Evolutionary conservation across 2,329 filamentous ascomycete genomes (phyloP), one percentile per base, ranked within the genome.

Genomic region (Fusarium sp.): DNA sequence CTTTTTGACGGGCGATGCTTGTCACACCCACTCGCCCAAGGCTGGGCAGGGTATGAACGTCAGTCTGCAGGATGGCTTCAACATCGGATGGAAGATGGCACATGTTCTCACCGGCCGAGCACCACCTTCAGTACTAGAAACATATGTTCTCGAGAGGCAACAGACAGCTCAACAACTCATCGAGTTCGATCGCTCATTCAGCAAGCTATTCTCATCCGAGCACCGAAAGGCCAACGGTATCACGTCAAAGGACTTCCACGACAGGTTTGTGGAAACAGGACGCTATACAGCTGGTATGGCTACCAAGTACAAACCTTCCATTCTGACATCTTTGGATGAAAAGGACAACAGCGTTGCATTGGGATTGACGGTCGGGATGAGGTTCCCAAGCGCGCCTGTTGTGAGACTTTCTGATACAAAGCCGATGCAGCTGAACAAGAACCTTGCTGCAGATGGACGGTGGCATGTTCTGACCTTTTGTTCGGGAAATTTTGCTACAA

Each of bases 31-130:
- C 10, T 70, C 70, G 1, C 90, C 90, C 10, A 92, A 92, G 76
- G 90, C 89, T 2, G 90, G 90, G 2, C 90, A 92, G 77, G 91
- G 91, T 14, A 93, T 93, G 91, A 93, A 93, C 70, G 88, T 92
- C 7, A 88, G 85, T 37, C 90, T 93, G 86, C 90, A 92, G 73
- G 91, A 93, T 77, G 80, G 70, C 3, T 78, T 73, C 76, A 89
- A 89, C 54, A 83, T 89, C 0, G 86, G 85, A 1, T 90, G 87
- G 87, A 89, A 90, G 74, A 76, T 90, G 7, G 86, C 83, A 0
- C 76, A 82, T 11, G 84, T 85, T 0, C 75, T 82, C 37, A 83
- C 84, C 6, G 70, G 57, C 1, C 67, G 70, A 18, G 65, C 69
- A 6, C 62, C 52, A 0, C 25, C 59, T 3, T 46, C 48, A 1